Base-by-base conservation (phyloP, 2,329 filamentous ascomycete species). In the Acrodontium crateriforme region DNA sequence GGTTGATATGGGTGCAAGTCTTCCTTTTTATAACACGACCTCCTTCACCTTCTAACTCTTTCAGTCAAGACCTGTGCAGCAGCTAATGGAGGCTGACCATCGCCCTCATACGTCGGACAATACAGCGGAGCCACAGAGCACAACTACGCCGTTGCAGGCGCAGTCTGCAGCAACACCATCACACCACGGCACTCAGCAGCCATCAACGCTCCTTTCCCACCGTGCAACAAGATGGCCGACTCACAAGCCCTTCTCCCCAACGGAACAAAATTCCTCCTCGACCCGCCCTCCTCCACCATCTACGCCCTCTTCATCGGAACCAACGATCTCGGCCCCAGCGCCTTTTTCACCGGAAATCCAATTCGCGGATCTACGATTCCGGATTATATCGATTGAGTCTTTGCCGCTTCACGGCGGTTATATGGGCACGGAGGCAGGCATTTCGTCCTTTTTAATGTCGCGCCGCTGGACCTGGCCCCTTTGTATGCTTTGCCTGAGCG, bases 281-380 rank as follows among this genome's bases (percentile, higher is more conserved):
- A 58, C 24, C 62, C 59, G 2, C 41, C 63, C 2, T 54, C 67
- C 16, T 71, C 74, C 37, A 81, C 78, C 0, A 71, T 81, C 2
- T 85, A 83, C 44, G 65, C 71, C 1, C 66, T 85, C 27, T 85
- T 77, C 77, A 83, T 85, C 42, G 80, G 80, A 3, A 84, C 78
- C 14, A 87, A 87, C 46, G 80, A 89, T 44, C 58, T 87, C 7
- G 78, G 79, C 13, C 62, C 60, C 31, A 53, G 62, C 28, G 75
- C 67, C 6, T 77, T 84, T 45, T 50, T 85, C 17, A 71, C 65
- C 4, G 75, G 82, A 45, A 62, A 60, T 14, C 74, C 82, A 46
- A 52, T 64, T 4, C 41, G 56, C 0, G 67, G 65, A 9, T 72
- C 70, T 14, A 74, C 68, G 2, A 62, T 84, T 5, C 58, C 63